Evolutionary conservation across 148 eudicot genomes (phyloP).

Genomic region (Dysphania ambrosioides): DNA sequence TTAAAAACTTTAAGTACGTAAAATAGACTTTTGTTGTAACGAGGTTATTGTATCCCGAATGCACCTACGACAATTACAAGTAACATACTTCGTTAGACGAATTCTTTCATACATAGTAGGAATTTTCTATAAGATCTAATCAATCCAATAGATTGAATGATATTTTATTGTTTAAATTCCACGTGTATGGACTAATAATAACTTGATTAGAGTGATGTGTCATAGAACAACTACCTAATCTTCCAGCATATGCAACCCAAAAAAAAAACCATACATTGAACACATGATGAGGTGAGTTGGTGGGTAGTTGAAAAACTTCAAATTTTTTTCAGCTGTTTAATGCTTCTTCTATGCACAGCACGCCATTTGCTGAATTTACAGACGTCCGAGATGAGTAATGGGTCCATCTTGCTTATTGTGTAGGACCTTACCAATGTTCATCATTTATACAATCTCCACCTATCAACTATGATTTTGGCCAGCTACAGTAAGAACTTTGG

Average conservation of each 20-base stretch:
- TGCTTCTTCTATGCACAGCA: background rate
- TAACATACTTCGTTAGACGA: too few relatives aligned
- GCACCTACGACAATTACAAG: too few relatives aligned
- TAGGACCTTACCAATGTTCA: background rate
- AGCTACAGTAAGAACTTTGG: too few relatives aligned
- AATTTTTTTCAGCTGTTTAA: background rate
- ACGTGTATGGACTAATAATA: background rate
- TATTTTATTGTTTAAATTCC: too few relatives aligned
- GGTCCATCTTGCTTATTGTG: slow-evolving; percentile 15
- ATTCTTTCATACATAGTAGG: too few relatives aligned
- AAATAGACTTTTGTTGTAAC: too few relatives aligned
- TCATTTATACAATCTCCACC: background rate
- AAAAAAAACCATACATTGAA: slow-evolving; percentile 2
- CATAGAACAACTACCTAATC: slow-evolving; percentile 10
- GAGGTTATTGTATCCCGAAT: too few relatives aligned
- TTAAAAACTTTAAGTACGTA: too few relatives aligned
- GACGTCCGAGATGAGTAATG: background rate
- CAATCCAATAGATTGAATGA: background rate
- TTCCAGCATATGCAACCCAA: slow-evolving; percentile 16
- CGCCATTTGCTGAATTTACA: too few relatives aligned
- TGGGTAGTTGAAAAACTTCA: slow-evolving; percentile 13
- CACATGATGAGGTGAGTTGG: slow-evolving; percentile 9
- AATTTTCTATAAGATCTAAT: too few relatives aligned
- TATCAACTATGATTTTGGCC: background rate
- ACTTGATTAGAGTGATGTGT: background rate